Percentiles rank a stretch among this genome's conserved stretches.
These are phyloP conservation scores for Fusarium armeniacum DNA, from an alignment of 2,329 filamentous ascomycete species.

Conservation along the genomic window DNA sequence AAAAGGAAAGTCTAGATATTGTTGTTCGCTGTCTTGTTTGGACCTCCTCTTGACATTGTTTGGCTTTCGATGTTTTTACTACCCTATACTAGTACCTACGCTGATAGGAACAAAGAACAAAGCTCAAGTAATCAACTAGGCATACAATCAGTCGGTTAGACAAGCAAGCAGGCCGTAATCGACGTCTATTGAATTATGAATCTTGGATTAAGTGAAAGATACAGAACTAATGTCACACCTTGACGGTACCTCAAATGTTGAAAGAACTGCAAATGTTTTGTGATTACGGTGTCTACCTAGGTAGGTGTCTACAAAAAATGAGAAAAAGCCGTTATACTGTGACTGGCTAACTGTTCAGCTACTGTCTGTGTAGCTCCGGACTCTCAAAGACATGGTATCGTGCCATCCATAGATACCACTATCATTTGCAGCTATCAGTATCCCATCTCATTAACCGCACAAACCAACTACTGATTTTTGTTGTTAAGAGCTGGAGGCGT, in stretches of 20 bases:
- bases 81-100: background rate
- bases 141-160: background rate
- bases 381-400: background rate
- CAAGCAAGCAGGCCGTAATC: background rate
- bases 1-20: background rate
- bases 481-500: background rate
- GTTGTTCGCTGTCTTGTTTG: background rate
- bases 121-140: background rate
- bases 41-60: background rate
- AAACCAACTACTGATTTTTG: background rate
- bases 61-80: background rate
- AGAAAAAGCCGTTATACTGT: too few species aligned
- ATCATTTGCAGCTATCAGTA: background rate
- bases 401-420: background rate
- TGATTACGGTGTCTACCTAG: too few species aligned
- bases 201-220: background rate
- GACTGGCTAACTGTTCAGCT: background rate
- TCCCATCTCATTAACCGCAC: background rate
- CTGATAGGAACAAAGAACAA: background rate
- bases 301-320: too few species aligned
- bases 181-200: background rate
- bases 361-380: background rate
- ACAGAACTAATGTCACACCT: background rate
- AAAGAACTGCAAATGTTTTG: too few species aligned
- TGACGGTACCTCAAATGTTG: too few species aligned